Evolutionary conservation across 176 grass and related monocot genomes (phyloP), one percentile per base, ranked within the genome.

Genomic region (Ensete ventricosum): DNA sequence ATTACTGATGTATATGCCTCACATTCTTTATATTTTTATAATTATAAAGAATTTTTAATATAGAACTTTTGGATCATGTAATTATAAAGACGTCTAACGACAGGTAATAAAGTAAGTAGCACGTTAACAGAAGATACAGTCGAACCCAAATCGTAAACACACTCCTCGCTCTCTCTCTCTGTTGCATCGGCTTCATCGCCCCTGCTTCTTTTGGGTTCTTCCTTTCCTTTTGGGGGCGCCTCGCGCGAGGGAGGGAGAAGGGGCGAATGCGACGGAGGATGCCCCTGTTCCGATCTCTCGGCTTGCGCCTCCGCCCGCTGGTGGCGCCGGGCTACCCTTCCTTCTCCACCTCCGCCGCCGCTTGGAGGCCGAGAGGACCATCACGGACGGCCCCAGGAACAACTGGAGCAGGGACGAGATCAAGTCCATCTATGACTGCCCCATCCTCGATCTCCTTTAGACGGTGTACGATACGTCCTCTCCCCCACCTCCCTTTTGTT

Each of bases 391-490:
- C 49, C 84, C 86, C 8, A 79, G 95, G 81, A 94, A 99, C 78
- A 81, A 99, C 76, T 94, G 95, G 88, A 85, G 21, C 57, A 73
- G 82, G 54, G 88, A 85, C 22, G 90, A 94, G 82, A 91, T 99
- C 90, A 92, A 99, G 78, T 86, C 82, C 73, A 11, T 99, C 76
- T 88, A 99, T 73, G 90, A 94, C 73, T 99, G 90, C 50, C 82
- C 95, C 49, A 73, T 99, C 58, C 84, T 99, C 26, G 95, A 94
- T 82, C 90, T 94, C 86, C 90, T 99, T 75, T 94, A 81, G 82
- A 99, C 50, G 95, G 90, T 71, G 95, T 99, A 84, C 34, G 3
- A 43, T 43, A 43, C 26, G 55, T 0, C 34, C 55, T n/a, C 9
- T 11, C 26, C 20, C 43, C 25, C 10, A 1, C 9, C 16, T 8